Evolutionary conservation across 495 filamentous ascomycete genomes (phyloP), one percentile per base, ranked within the genome.

Genomic region (Aspergillus sclerotiicarbonarius): DNA sequence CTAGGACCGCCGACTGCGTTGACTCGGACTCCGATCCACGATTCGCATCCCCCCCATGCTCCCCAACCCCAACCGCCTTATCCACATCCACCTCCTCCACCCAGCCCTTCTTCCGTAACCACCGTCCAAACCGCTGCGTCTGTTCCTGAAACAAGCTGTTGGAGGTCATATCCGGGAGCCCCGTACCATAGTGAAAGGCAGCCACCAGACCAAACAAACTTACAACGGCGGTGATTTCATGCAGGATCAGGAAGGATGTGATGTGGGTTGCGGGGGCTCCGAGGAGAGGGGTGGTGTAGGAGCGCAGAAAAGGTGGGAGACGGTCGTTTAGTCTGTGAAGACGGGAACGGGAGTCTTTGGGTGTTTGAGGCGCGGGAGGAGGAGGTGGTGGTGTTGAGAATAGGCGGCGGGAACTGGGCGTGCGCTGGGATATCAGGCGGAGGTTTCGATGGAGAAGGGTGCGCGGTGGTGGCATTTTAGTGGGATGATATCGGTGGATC

Each of bases 221-320:
- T 4, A 91, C 59, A 13, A 97, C 71, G 16, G 94, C 94, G 0
- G 94, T 97, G 32, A 95, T 57, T 69, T 98, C 94, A 77, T 98
- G 94, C 0, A 98, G 82, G 41, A 96, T 75, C 9, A 98, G 74
- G 70, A 98, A 98, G 3, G 94, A 84, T 7, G 85, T 84, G 39
- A 96, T 77, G 73, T 96, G 91, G 3, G 90, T 89, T 20, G 91
- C 61, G 0, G 94, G 93, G 9, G 91, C 92, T 48, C 79, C 75
- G 56, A 86, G 79, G 9, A 98, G 80, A 16, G 84, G 83, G 15
- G 72, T 71, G 37, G 88, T 86, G 71, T 89, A 90, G 41, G 71
- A 72, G 20, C 80, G 87, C 16, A 96, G 79, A 64, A 83, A 84
- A 6, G 65, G 66, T 13, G 83, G 83, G 13, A 85, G 81, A 19